Base-by-base conservation (phyloP, 768 basidiomycete species). In the Lactarius hatsudake region DNA sequence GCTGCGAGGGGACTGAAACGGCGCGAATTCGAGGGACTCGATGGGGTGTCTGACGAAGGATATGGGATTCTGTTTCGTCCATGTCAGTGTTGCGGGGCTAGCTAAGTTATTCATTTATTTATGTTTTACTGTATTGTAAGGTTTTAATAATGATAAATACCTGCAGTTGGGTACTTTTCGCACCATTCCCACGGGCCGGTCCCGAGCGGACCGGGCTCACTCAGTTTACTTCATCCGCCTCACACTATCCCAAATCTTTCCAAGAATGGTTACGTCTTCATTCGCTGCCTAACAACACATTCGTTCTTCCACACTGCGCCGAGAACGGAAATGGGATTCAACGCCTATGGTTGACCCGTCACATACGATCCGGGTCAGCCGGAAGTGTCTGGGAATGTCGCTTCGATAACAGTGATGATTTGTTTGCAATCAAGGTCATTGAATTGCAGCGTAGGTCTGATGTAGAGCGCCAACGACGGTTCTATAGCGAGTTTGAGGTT, bases 1-100 rank as follows among this genome's bases (percentile, higher is more conserved):
- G 62, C 26, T 68, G 69, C 28, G 68, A 69, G 42, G 65, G 36
- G 10, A 60, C 20, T 9, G 67, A 68, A 20, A 34, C 12, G 5
- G 58, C 43, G n/a, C 67, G 67, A 10, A 43, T 34, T 26, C 59
- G 48, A 23, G 56, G 34, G 40, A 48, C 48, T n/a, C 56, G 56
- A 23, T 48, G 65, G 1, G 23, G n/a, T 4, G 40, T 42, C 28
- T 58, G 54, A 20, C 36, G 40, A 42, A 34, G 36, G 4, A 30
- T 23, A 57, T 38, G 42, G 18, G 63, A 43, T 40, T 56, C 54
- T 32, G 42, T 26, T 48, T 68, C 54, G 55, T 69, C 65, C 67
- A 69, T 68, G n/a, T 20, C 54, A 42, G 30, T n/a, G 45, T 48
- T 51, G 23, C n/a, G 23, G 48, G n/a, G 40, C 15, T 13, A 1